Conservation (phyloP, 257 asterid species). For the Solanum medicagineum region DNA sequence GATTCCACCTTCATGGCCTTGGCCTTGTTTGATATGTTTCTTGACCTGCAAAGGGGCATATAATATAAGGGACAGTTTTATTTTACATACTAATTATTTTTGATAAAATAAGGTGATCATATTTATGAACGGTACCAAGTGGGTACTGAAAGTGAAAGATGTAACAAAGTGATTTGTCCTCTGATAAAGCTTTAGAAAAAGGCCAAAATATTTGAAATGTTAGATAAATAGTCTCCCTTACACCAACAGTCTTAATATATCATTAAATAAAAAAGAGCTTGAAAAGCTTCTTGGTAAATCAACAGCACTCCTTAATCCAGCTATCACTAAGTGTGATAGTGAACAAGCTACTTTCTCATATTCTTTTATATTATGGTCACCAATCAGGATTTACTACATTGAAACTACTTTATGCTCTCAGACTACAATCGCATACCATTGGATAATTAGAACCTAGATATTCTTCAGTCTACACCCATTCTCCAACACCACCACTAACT, state of each 20-base stretch:
- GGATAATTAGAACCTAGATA: not conserved
- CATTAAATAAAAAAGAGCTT: not conserved
- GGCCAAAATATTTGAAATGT: not conserved
- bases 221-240: not conserved
- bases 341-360: not conserved
- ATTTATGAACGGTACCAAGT: not conserved
- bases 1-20: conserved; percentile 97
- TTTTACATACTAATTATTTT: not conserved
- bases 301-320: not conserved
- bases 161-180: not conserved
- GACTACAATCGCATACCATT: not conserved
- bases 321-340: not conserved
- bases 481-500: not conserved
- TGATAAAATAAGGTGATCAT: not conserved
- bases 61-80: not conserved
- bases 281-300: not conserved
- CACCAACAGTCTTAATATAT: not conserved
- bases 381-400: not conserved
- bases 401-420: not conserved
- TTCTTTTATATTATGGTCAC: not conserved
- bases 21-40: conserved; percentile 95
- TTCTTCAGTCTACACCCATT: not conserved
- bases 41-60: conserved; percentile 47
- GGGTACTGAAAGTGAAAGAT: not conserved
- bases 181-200: not conserved